These are phyloP conservation scores for Pinus tabuliformis DNA, from an alignment of 75 land plant genomes.

Conservation along the genomic window DNA sequence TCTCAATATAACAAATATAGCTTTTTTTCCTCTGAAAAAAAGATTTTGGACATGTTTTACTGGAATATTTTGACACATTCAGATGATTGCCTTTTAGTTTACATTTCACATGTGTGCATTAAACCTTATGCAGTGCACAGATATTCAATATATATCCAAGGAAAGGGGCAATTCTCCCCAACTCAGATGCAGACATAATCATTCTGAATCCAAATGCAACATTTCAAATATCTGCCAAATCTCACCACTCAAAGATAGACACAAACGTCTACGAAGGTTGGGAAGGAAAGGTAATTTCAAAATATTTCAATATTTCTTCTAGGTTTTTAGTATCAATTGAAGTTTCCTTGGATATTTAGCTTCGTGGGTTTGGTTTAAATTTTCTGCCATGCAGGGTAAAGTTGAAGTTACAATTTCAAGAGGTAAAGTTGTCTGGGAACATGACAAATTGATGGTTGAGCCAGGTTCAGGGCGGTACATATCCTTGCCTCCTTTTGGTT, in stretches of 20 bases:
- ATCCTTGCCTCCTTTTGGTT: constrained; percentile 70
- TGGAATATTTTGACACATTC: background rate
- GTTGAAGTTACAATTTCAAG: constrained; percentile 87
- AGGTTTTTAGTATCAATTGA: background rate
- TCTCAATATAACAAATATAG: too few species aligned
- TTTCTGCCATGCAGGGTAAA: constrained; percentile 60
- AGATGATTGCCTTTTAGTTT: background rate
- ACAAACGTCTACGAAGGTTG: constrained; percentile 93
- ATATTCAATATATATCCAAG: constrained; percentile 96
- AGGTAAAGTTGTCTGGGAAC: constrained; percentile 90
- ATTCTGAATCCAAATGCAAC: constrained; percentile 82
- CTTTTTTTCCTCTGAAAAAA: too few species aligned
- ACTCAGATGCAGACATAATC: constrained; percentile 96
- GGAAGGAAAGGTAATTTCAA: constrained; percentile 63
- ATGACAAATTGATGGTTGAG: constrained; percentile 60
- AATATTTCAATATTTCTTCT: too few species aligned
- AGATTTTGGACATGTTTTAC: background rate
- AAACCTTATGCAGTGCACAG: constrained; percentile 59
- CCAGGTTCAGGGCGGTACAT: constrained; percentile 83
- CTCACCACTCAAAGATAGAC: constrained; percentile 89
- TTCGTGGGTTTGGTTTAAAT: too few species aligned
- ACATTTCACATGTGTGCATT: background rate
- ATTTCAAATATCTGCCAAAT: constrained; percentile 56
- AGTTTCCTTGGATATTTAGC: background rate
- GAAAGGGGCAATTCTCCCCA: constrained; percentile 92